Evolutionary conservation across 192 early-diverging fungal species (phyloP).

Genomic region (Allomyces macrogynus): DNA sequence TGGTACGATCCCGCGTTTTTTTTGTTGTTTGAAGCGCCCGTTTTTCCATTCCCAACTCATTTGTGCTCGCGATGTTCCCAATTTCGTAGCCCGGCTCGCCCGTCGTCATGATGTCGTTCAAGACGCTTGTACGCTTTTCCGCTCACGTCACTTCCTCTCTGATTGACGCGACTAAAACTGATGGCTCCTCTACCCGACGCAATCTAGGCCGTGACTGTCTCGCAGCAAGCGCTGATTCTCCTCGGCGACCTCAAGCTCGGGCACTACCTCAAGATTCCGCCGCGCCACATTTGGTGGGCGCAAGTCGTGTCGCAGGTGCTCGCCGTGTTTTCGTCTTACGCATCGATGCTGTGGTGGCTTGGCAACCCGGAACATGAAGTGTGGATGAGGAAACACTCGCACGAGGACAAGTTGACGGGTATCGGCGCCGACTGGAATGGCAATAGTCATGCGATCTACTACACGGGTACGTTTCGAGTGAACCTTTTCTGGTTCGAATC

Average conservation of each 20-base stretch:
- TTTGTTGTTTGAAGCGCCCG: not conserved
- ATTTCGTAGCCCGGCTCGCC: not conserved
- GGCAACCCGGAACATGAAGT: no score
- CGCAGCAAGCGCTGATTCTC: not conserved
- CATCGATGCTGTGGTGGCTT: not conserved
- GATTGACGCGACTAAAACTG: not conserved
- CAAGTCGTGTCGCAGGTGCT: not conserved
- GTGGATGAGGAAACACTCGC: no score
- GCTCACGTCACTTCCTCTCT: not conserved
- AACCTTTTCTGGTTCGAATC: no score
- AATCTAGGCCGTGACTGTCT: not conserved
- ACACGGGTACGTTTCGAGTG: no score
- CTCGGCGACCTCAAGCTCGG: not conserved
- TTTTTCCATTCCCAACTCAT: not conserved
- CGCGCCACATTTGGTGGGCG: not conserved
- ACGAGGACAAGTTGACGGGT: no score
- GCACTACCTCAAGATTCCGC: not conserved
- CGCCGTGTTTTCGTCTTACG: not conserved
- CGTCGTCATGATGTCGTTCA: not conserved
- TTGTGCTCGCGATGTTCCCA: not conserved
- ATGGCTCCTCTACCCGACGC: not conserved
- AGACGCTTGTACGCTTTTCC: not conserved
- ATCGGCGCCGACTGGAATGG: no score
- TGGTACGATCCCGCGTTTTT: not conserved
- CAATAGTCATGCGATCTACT: no score